These are phyloP conservation scores for Hibiscus trionum DNA, from an alignment of 345 rosid species.

Conservation along the genomic window DNA sequence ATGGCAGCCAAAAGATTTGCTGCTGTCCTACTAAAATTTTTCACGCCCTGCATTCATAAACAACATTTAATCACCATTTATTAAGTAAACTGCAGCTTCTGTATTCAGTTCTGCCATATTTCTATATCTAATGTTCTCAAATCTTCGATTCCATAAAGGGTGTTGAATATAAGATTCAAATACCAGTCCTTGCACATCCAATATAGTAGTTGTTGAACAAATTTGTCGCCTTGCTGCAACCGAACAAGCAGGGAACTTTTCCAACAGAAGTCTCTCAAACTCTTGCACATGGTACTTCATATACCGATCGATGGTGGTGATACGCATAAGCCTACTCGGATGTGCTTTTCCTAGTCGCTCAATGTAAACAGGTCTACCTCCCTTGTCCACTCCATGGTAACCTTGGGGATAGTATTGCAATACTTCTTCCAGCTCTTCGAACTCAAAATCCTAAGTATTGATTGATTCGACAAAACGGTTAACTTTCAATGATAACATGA, in stretches of 20 bases:
- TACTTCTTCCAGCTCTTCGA: constrained; percentile 86
- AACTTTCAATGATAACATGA: neutral
- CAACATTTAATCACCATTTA: constrained; percentile 2
- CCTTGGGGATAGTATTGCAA: constrained; percentile 91
- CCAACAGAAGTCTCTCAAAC: constrained; percentile 79
- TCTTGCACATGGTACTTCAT: constrained; percentile 90
- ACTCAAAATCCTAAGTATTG: constrained; percentile 66
- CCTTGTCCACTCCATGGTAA: constrained; percentile 95
- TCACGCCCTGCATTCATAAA: constrained; percentile 60
- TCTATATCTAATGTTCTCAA: neutral
- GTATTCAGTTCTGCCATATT: neutral
- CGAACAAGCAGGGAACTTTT: constrained; percentile 91
- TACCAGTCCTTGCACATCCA: constrained; percentile 95
- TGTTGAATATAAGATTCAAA: constrained; percentile 1
- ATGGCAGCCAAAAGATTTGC: constrained; percentile 73
- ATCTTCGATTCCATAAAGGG: constrained; percentile 9
- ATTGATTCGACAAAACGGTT: neutral
- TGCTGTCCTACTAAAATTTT: constrained; percentile 80
- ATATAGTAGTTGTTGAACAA: constrained; percentile 70
- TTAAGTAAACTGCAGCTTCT: neutral
- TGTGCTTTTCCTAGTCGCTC: constrained; percentile 94
- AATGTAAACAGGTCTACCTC: constrained; percentile 90
- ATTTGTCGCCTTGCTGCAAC: constrained; percentile 73
- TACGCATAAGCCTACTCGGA: constrained; percentile 75
- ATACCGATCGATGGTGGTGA: constrained; percentile 71